These are phyloP conservation scores for Globisporangium ultimum DNA, from an alignment of 352 stramenopile genomes.

Conservation along the genomic window DNA sequence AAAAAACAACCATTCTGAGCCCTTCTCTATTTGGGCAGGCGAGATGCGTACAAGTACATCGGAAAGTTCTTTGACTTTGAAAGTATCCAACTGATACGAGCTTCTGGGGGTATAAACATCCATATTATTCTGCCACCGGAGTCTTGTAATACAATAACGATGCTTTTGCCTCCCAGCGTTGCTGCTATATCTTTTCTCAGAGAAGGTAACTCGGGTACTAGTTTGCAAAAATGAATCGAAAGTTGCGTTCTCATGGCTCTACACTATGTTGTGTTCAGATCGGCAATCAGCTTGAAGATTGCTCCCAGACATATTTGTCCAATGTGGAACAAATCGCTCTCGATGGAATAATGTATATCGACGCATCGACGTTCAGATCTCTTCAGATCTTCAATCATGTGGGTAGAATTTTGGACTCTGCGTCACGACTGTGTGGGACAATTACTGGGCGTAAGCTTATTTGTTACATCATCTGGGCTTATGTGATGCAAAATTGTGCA, in stretches of 20 bases:
- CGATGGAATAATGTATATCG: conserved; percentile 79
- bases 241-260: neutral
- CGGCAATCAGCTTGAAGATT: conserved; percentile 74
- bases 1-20: neutral
- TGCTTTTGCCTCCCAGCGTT: conserved; percentile 35
- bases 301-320: conserved; percentile 47
- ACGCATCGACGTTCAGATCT: conserved; percentile 61
- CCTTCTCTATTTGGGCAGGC: conserved; percentile 21
- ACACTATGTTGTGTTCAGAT: conserved; percentile 38
- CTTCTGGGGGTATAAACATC: conserved; percentile 51
- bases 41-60: conserved; percentile 61
- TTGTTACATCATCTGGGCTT: neutral
- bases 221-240: neutral
- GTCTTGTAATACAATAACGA: neutral
- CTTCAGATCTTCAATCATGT: conserved; percentile 85
- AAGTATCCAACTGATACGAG: conserved; percentile 65
- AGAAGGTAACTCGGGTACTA: conserved; percentile 46
- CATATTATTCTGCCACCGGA: neutral
- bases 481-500: conserved; percentile 16
- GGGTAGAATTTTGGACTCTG: conserved; percentile 3
- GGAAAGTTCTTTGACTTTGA: conserved; percentile 83
- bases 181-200: conserved; percentile 53
- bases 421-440: too few relatives aligned
- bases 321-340: conserved; percentile 64
- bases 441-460: too few relatives aligned